Evolutionary conservation across 106 monocot genomes (phyloP), one percentile per base, ranked within the genome.

Genomic region (Dioscorea zingiberensis): DNA sequence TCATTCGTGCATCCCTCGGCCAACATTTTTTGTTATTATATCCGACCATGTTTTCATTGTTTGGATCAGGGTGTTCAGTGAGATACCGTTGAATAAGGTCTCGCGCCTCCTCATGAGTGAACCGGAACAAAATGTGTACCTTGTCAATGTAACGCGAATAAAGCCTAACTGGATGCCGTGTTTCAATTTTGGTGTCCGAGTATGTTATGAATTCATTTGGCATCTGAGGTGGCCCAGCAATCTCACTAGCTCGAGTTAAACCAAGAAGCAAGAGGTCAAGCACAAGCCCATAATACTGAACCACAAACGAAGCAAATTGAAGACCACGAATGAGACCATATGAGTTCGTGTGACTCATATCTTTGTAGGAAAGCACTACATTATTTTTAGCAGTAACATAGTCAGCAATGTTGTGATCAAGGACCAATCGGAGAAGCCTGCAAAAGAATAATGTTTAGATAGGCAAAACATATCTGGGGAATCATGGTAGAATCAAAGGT

Each of bases 1-100:
- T 79, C 98, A 99, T 99, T 76, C 98, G 82, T 66, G 98, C 98
- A 83, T 99, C 98, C 63, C 98, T 89, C 13, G 98, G 98, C 98
- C 98, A 99, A 68, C 98, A 99, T 61, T 99, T 99, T 65, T 99
- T 99, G 59, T 99, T 99, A 64, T 99, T 99, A 67, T 99, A 99
- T 27, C 98, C 98, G 48, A 99, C 98, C 98, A 99, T 99, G 63
- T 99, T 99, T 74, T 99, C 98, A 73, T 99, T 99, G 67, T 99
- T 99, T 53, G 93, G 98, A 89, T 99, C 98, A 71, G 98, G 98
- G 76, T 93, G 98, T 68, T 99, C 98, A 2, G 92, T 93, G 16
- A 99, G 64, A 65, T 99, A 99, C 16, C 98, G 80, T 56, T 99
- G 98, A 74, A 99, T 99, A 47, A 99, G 86, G 63, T 99, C 98